Base-by-base conservation (phyloP, 2,329 filamentous ascomycete species). In the Coniochaeta prunicola region DNA sequence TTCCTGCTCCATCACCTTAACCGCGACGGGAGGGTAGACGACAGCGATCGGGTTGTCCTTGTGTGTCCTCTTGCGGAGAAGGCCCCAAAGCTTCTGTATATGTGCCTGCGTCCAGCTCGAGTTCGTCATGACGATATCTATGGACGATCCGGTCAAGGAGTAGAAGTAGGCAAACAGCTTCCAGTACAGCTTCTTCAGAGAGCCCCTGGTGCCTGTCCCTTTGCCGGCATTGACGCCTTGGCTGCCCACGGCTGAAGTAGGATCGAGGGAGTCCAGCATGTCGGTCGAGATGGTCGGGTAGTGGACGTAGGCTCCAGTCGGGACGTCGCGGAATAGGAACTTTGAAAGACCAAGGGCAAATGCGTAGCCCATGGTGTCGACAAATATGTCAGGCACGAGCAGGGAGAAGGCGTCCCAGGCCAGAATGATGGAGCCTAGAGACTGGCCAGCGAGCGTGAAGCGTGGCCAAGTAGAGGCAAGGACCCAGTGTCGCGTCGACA, bases 201-300 rank as follows among this genome's bases (percentile, higher is more conserved):
- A 70, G 12, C 93, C 93, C 60, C 84, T 86, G 30, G 81, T 68
- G 0, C 93, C 93, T 31, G 78, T 80, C 2, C 92, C 93, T 58
- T 89, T 82, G 33, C 93, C 92, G 4, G 92, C 90, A 70, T 97
- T 94, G 59, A 96, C 79, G 2, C 93, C 89, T 73, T 84, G 87
- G 58, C 71, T 72, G 15, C 86, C 89, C 54, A 78, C 82, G 34
- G 74, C 62, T 1, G 79, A 82, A 9, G 71, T 72, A 9, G 89
- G 84, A 64, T 92, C 84, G 4, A 97, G 84, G 19, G 90, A 93
- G 24, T 85, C 82, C 4, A 99, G 84, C 94, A 99, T 99, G 68
- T 99, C 94, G 56, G 92, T 99, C 3, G 92, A 97, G 58, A 99
- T 99, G 59, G 93, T 97, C 1, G 94, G 94, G 70, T 97, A 99